Percentiles rank a stretch among this genome's conserved stretches.
Conservation (phyloP, 2,329 filamentous ascomycete genomes). For the Pseudomassariella vexata region DNA sequence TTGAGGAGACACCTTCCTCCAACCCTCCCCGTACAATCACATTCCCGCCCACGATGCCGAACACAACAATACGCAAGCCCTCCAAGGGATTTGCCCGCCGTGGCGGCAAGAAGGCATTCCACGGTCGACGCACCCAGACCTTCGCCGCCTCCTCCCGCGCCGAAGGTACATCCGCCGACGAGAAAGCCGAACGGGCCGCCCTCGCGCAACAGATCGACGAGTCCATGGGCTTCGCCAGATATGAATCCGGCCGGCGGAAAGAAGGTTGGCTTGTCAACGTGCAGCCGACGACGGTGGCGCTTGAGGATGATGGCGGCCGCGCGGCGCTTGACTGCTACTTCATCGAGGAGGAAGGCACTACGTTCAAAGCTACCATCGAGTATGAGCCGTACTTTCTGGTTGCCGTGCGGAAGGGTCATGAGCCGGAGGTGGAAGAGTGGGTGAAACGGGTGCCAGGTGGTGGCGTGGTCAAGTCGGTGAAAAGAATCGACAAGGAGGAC, state of each 20-base stretch:
- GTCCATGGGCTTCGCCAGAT: slow-evolving; percentile 86
- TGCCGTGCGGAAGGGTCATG: slow-evolving; percentile 79
- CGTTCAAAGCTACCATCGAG: slow-evolving; percentile 93
- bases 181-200: slow-evolving; percentile 80
- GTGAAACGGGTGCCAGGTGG: slow-evolving; percentile 70
- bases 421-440: slow-evolving; percentile 96
- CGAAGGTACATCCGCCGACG: slow-evolving; percentile 86
- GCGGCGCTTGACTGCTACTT: slow-evolving; percentile 97
- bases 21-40: too few species aligned
- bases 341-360: slow-evolving; percentile 79
- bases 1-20: too few species aligned
- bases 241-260: slow-evolving; percentile 75
- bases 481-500: slow-evolving; percentile 84
- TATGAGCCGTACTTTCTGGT: slow-evolving; percentile 97
- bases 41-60: slow-evolving; percentile 50
- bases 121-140: slow-evolving; percentile 61
- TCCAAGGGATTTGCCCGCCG: slow-evolving; percentile 64
- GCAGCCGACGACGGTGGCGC: slow-evolving; percentile 70
- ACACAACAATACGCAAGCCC: slow-evolving; percentile 53
- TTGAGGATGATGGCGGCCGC: slow-evolving; percentile 78
- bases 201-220: slow-evolving; percentile 90
- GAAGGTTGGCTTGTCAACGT: slow-evolving; percentile 95
- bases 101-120: slow-evolving; percentile 62
- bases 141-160: slow-evolving; percentile 71
- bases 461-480: slow-evolving; percentile 74